Base-by-base conservation (phyloP, 768 basidiomycete genomes). In the Rhodotorula kratochvilovae region DNA sequence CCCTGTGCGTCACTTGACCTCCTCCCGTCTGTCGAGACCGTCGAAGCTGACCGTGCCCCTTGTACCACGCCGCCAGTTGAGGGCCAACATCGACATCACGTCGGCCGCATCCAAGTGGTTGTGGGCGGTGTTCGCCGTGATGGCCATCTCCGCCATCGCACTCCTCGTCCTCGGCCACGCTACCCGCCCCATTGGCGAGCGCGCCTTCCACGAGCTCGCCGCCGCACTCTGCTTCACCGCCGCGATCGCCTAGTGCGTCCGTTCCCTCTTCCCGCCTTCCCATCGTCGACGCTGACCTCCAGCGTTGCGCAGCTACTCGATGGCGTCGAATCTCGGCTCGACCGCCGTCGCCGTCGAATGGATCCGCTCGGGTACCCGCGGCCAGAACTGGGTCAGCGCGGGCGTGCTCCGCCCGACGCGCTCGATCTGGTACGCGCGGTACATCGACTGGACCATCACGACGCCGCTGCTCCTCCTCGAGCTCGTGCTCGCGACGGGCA, bases 291-390 rank as follows among this genome's bases (percentile, higher is more conserved):
- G 13, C 16, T 27, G 16, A 11, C 27, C 5, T 59, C 57, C n/a
- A n/a, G 19, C 36, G 2, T 39, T 5, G 8, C 6, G 5, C 43
- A 68, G 63, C 80, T 85, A 85, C 78, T 80, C 82, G 21, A 85
- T 86, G 85, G 86, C 85, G 0, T 85, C 85, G 29, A 82, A 86
- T 76, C 81, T 87, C 50, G 86, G 86, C 21, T 79, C 79, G 54
- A 83, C 85, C 0, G 81, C 84, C 48, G 76, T 86, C 71, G 66
- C 53, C 27, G 81, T 83, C 51, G 84, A 85, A 73, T 85, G 83
- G 76, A 74, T 79, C 39, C 79, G 79, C n/a, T 63, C 79, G 10
- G 64, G 70, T n/a, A 39, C 70, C 5, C 54, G 62, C 35, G 69
- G 64, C 25, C 33, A 55, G 57, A 79, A 78, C 70, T 76, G 67